phyloP scores from a whole-genome alignment of 2,329 filamentous ascomycete species.

The Fusarium sp. region DNA sequence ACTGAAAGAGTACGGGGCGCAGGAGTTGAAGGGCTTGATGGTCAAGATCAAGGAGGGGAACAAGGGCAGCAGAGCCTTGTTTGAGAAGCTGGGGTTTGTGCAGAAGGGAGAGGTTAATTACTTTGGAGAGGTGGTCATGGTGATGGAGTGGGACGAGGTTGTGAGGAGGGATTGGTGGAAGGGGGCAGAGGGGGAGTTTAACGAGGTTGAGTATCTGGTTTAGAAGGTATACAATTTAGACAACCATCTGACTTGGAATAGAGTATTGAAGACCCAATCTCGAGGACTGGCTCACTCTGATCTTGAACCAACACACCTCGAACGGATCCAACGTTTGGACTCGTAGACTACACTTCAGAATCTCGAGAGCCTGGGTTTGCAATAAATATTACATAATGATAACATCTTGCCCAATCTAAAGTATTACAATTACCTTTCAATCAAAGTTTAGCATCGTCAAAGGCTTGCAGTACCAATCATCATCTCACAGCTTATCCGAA shows the following conservation, averaged over 20 bases:
- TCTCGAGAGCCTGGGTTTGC: no score
- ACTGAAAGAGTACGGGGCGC: constrained; percentile 56
- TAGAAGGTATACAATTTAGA: background rate
- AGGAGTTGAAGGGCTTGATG: constrained; percentile 55
- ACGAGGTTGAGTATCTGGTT: constrained; percentile 41
- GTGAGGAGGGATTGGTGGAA: constrained; percentile 42
- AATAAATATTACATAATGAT: background rate
- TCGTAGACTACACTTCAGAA: no score
- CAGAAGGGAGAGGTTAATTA: constrained; percentile 66
- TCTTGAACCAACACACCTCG: no score
- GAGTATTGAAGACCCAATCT: no score
- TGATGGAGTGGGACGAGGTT: constrained; percentile 51
- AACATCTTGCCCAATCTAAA: background rate
- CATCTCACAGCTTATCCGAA: constrained; percentile 1
- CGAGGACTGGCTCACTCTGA: no score
- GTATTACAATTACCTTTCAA: background rate
- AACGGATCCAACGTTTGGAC: no score
- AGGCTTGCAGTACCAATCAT: background rate
- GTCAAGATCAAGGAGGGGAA: constrained; percentile 70
- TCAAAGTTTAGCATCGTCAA: background rate
- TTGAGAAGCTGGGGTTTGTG: constrained; percentile 62
- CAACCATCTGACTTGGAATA: no score
- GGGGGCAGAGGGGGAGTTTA: constrained; percentile 30
- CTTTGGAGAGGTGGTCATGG: constrained; percentile 68
- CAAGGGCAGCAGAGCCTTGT: constrained; percentile 61